phyloP scores from a whole-genome alignment of 108 stramenopile genomes.

The Epithemia pelagica region DNA sequence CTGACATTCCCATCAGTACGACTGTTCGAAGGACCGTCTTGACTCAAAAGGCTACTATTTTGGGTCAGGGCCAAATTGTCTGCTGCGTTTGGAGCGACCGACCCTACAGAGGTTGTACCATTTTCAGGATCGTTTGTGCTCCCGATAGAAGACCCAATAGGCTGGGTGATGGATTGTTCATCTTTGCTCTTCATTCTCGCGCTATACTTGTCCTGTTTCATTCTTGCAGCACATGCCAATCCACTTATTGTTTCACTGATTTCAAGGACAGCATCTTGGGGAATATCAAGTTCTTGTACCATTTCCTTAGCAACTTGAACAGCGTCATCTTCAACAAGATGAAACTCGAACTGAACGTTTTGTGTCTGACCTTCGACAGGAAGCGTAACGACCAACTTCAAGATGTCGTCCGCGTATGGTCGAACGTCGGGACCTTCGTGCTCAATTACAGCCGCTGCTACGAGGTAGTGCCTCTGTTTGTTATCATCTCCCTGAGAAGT shows the following conservation, averaged over 20 bases:
- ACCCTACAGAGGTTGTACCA: not conserved
- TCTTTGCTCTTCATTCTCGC: constrained; percentile 12
- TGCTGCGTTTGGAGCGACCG: not conserved
- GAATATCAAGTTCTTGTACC: constrained; percentile 78
- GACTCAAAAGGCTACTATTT: too few relatives aligned
- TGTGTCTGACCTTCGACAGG: constrained; percentile 72
- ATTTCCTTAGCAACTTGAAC: constrained; percentile 84
- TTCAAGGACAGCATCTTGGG: constrained; percentile 67
- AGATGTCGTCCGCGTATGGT: constrained; percentile 61
- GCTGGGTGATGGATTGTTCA: not conserved
- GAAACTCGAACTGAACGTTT: constrained; percentile 81
- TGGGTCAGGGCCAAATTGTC: too few relatives aligned
- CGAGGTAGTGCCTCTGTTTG: constrained; percentile 33
- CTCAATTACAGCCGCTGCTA: constrained; percentile 58
- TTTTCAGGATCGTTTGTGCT: not conserved
- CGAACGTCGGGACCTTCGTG: constrained; percentile 19
- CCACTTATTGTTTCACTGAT: constrained; percentile 83
- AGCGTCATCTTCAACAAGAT: constrained; percentile 82
- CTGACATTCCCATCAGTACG: too few relatives aligned
- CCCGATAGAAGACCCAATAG: not conserved
- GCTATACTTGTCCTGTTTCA: constrained; percentile 59
- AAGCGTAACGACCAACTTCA: constrained; percentile 71
- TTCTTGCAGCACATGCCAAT: constrained; percentile 63
- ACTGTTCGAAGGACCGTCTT: too few relatives aligned
- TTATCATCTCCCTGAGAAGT: not conserved